Evolutionary conservation across 495 filamentous ascomycete species (phyloP).

Genomic region (Pyrenula aspistea): DNA sequence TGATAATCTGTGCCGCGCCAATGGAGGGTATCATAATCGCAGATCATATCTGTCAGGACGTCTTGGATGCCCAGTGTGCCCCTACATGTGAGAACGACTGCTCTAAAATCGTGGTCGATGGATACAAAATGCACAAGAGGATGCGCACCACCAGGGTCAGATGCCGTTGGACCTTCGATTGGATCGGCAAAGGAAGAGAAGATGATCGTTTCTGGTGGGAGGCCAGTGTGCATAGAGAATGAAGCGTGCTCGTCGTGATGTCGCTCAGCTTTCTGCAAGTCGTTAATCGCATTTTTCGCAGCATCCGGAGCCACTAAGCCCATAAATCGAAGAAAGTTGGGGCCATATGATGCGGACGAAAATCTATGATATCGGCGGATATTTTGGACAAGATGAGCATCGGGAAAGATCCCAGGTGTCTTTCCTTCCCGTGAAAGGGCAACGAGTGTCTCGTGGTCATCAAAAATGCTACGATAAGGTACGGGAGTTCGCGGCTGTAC

Average conservation of each 20-base stretch:
- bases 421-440: conserved; percentile 42
- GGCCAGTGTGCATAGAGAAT: conserved; percentile 59
- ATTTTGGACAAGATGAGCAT: conserved; percentile 55
- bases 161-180: background rate
- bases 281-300: conserved; percentile 21
- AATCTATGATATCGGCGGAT: conserved; percentile 67
- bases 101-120: conserved; percentile 66
- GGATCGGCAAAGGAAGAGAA: conserved; percentile 68
- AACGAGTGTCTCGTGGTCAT: conserved; percentile 40
- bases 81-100: conserved; percentile 62
- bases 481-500: conserved; percentile 31
- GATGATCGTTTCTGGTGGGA: conserved; percentile 56
- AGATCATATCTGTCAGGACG: conserved; percentile 69
- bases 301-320: conserved; percentile 39
- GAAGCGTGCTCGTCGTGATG: conserved; percentile 52
- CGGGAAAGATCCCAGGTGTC: conserved; percentile 54
- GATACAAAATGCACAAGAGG: conserved; percentile 71
- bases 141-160: conserved; percentile 51
- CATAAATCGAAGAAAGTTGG: conserved; percentile 57
- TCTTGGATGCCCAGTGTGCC: conserved; percentile 75
- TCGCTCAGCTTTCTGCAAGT: conserved; percentile 26
- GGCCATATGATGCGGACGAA: conserved; percentile 65
- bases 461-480: conserved; percentile 39
- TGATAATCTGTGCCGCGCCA: conserved; percentile 58
- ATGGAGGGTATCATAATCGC: conserved; percentile 62